Base-by-base conservation (phyloP, 345 rosid species). In the Sonneratia caseolaris region DNA sequence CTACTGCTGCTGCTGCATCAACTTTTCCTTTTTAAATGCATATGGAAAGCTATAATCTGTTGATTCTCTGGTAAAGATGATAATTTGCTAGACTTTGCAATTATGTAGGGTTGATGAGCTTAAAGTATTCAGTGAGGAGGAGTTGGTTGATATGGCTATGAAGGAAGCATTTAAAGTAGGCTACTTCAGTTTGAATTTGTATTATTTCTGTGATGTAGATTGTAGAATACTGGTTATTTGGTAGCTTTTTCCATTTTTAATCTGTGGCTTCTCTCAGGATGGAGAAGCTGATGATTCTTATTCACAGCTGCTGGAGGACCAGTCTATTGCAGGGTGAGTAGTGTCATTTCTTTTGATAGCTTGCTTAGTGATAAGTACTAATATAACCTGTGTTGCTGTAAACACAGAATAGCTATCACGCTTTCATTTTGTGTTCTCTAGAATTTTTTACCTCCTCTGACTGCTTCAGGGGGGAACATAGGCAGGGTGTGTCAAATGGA, bases 141-240 rank as follows among this genome's bases (percentile, higher is more conserved):
- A 85, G 78, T 78, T 85, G 73, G 81, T 84, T 53, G 89, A 81
- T 72, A 80, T 85, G 88, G 94, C 89, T 47, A 64, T 85, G 69
- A 78, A 80, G 80, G 83, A 84, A 74, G 83, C 82, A 62, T 75
- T 77, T 76, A 70, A 68, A 66, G 93, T 83, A 70, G 56, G 38
- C 69, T 57, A 37, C 65, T 27, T 24, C 45, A 12, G 0, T 19
- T 24, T 18, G 37, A 43, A 19, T 43, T 27, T 53, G 53, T 42
- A 11, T 49, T 19, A 19, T n/a, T 22, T 24, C 5, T 53, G 5
- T 53, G 59, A 53, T 53, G 59, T 42, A 42, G 45, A 42, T 18
- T 53, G 22, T 18, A 21, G 66, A 22, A 12, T 35, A 10, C 3
- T 62, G 37, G 37, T 27, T 27, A 27, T 0, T 6, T 59, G 13